Percentiles rank a stretch among this genome's conserved stretches.
These are phyloP conservation scores for Plantago rigida DNA, from an alignment of 305 asterid species.

Conservation along the genomic window DNA sequence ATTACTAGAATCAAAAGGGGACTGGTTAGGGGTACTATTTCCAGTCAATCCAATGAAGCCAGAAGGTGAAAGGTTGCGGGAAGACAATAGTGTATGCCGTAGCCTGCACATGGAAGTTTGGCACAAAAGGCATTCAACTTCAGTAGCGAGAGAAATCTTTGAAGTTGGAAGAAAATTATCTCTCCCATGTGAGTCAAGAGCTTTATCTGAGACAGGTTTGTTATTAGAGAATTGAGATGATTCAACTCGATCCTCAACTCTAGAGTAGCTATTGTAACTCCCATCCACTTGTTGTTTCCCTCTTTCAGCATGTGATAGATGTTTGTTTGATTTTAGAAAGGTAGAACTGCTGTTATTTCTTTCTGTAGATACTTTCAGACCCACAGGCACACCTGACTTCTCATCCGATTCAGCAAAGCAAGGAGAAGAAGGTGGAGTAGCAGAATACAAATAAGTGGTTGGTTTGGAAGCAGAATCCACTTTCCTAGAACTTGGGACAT, in stretches of 20 bases:
- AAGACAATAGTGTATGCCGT: constrained; percentile 63
- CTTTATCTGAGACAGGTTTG: constrained; percentile 39
- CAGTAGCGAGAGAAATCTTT: constrained; percentile 76
- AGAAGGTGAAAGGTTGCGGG: constrained; percentile 40
- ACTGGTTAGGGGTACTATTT: constrained; percentile 45
- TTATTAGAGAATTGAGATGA: constrained; percentile 45
- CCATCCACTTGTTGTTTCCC: constrained; percentile 40
- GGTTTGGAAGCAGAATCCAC: constrained; percentile 87
- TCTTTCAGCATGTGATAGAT: constrained; percentile 64
- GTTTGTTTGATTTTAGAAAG: constrained; percentile 46
- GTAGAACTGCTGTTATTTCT: constrained; percentile 36
- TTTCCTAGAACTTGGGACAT: constrained; percentile 73
- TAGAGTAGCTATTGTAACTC: constrained; percentile 38
- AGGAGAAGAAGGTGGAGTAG: constrained; percentile 88
- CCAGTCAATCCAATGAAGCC: constrained; percentile 59
- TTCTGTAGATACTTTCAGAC: constrained; percentile 43
- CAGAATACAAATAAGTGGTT: constrained; percentile 76
- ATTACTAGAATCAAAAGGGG: constrained; percentile 56
- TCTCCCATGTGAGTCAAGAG: constrained; percentile 41
- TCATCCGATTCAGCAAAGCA: constrained; percentile 57
- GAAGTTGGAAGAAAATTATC: constrained; percentile 50
- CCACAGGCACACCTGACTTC: constrained; percentile 48
- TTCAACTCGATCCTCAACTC: constrained; percentile 41
- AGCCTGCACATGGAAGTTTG: constrained; percentile 94
- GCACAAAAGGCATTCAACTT: constrained; percentile 74